Percentiles rank a stretch among this genome's conserved stretches.
Evolutionary conservation across 441 rosid genomes (phyloP).

Genomic region (Kokia cookei): DNA sequence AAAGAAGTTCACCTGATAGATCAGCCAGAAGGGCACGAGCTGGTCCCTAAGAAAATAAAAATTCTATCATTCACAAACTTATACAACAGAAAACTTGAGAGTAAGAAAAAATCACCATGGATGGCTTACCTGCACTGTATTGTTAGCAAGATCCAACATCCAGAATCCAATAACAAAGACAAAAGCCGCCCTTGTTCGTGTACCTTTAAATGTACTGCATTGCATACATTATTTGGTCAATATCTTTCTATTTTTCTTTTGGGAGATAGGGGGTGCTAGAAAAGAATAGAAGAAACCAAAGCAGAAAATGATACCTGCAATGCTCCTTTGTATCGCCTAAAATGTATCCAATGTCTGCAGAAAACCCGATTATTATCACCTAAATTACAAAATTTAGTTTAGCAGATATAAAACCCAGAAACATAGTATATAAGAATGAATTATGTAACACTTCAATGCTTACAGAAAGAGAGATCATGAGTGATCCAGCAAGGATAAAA

Average conservation of each 20-base stretch:
- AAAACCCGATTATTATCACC: too few relatives aligned
- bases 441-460: conserved; percentile 22
- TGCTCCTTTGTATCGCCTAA: conserved; percentile 84
- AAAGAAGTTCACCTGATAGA: conserved; percentile 51
- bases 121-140: conserved; percentile 57
- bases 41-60: conserved; percentile 59
- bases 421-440: conserved; percentile 9
- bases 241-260: background rate
- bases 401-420: conserved; percentile 27
- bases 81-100: background rate
- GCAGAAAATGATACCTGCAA: conserved; percentile 62
- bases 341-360: conserved; percentile 94
- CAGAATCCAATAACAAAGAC: too few relatives aligned
- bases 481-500: conserved; percentile 80
- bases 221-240: background rate
- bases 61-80: conserved; percentile 1
- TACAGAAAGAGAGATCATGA: conserved; percentile 80
- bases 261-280: background rate
- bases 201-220: conserved; percentile 81
- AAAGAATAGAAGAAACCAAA: conserved; percentile 13
- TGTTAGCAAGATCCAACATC: too few relatives aligned
- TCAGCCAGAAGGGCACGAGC: conserved; percentile 97
- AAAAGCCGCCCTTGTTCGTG: conserved; percentile 68
- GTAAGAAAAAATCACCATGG: background rate
- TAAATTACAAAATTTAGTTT: conserved; percentile 19